phyloP scores from a whole-genome alignment of 257 asterid genomes.

The Petrea volubilis region DNA sequence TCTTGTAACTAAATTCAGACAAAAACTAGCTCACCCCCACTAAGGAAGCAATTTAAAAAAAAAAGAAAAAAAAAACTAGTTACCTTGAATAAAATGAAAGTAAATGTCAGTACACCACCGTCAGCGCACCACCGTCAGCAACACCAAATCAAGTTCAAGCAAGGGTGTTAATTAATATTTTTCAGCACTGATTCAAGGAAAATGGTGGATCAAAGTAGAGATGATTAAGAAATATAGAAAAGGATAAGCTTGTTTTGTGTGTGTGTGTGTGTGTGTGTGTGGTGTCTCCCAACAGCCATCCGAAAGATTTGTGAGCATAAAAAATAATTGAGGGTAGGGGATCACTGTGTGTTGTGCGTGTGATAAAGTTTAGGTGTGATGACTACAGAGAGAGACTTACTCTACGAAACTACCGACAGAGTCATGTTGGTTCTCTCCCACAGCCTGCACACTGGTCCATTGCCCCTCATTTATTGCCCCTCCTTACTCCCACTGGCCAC shows the following conservation, averaged over 20 bases:
- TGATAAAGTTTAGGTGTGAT: background rate
- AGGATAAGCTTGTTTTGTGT: too few relatives aligned
- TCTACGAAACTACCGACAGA: constrained; percentile 66
- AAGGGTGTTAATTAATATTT: background rate
- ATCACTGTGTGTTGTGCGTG: background rate
- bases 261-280: too few relatives aligned
- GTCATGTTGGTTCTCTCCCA: constrained; percentile 40
- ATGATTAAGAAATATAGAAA: background rate
- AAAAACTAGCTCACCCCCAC: background rate
- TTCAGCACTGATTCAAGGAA: constrained; percentile 21
- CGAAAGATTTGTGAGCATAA: constrained; percentile 16
- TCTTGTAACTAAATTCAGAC: background rate
- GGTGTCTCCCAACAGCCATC: constrained; percentile 52
- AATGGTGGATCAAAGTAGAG: constrained; percentile 11
- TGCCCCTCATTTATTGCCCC: constrained; percentile 8
- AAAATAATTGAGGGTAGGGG: background rate
- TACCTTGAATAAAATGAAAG: background rate
- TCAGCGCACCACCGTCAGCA: background rate
- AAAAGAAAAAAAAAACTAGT: background rate
- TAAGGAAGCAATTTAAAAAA: background rate
- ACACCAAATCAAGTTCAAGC: background rate
- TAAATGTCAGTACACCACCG: background rate
- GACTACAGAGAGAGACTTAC: constrained; percentile 24
- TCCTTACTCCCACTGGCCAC: background rate
- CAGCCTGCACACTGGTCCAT: constrained; percentile 1